Evolutionary conservation across 495 filamentous ascomycete species (phyloP), one percentile per base, ranked within the genome.

Genomic region (Penicillium cataractarum): DNA sequence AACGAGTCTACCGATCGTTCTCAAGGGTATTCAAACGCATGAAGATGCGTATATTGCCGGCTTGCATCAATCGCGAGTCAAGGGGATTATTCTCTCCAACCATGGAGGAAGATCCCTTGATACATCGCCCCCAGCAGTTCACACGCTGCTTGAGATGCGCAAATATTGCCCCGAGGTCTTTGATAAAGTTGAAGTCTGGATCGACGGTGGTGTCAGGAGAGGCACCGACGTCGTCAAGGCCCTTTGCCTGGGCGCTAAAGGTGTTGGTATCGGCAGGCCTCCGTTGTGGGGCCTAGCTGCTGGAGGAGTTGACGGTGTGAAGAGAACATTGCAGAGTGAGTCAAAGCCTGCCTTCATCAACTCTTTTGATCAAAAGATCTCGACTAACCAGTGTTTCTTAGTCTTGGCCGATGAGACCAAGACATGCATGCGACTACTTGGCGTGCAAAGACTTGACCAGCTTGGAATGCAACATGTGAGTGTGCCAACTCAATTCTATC

Each of bases 221-320:
- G 93, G 93, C 6, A 96, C 93, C 1, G 92, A 97, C 74, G 85
- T 96, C 3, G 90, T 97, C 37, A 97, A 93, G 77, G 92, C 93
- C 10, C 76, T 97, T 55, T 92, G 89, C 68, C 76, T 97, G 40
- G 93, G 93, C 6, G 93, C 93, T 0, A 90, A 80, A 65, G 93
- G 87, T 13, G 92, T 96, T 0, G 93, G 93, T 4, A 83, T 97
- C 48, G 93, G 93, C 17, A 80, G 93, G 61, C 84, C 91, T 50
- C 87, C 90, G 31, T 76, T 97, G 54, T 97, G 86, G 76, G 93
- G 91, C 1, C 72, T 96, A 13, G 90, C 88, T 6, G 92, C 92
- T 54, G 93, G 91, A 53, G 93, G 93, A 15, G 82, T 84, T 63
- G 84, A 85, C 63, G 93, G 93, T 50, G 93, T 97, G 2, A 89